Conservation (phyloP, 1,139 yeast genomes). For the Taphrina flavorubra region DNA sequence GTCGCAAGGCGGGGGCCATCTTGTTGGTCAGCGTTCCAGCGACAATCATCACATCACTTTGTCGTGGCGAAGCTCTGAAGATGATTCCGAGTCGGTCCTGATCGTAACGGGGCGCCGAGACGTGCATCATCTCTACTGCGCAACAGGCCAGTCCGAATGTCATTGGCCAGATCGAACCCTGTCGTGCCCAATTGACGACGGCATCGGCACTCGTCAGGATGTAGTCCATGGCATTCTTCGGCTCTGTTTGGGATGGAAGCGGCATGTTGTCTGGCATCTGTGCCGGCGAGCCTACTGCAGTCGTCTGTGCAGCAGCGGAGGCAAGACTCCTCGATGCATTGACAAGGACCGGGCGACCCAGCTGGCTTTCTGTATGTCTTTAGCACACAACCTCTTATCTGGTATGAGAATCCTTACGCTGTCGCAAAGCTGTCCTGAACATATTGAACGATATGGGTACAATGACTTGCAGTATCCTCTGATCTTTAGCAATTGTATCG, state of each 20-base stretch:
- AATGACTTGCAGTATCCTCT: no score
- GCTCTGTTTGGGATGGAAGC: constrained; percentile 60
- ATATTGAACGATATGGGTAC: neutral
- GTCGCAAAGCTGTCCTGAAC: constrained; percentile 29
- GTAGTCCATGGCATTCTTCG: constrained; percentile 70
- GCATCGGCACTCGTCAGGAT: constrained; percentile 84
- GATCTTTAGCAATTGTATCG: no score
- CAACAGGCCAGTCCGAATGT: constrained; percentile 61
- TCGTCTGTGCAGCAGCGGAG: constrained; percentile 31
- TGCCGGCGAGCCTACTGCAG: constrained; percentile 31
- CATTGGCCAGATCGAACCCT: constrained; percentile 92
- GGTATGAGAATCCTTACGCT: neutral
- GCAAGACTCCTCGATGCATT: constrained; percentile 37
- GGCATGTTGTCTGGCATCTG: constrained; percentile 51
- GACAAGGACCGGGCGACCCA: constrained; percentile 29
- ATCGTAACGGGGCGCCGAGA: constrained; percentile 88
- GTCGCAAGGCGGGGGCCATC: constrained; percentile 84
- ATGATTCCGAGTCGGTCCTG: constrained; percentile 92
- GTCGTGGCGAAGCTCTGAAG: constrained; percentile 94
- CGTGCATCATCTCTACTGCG: constrained; percentile 96
- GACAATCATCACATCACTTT: constrained; percentile 89
- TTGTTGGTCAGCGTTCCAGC: constrained; percentile 91
- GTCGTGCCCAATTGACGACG: constrained; percentile 90
- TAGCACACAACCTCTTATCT: neutral
- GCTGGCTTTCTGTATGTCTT: neutral